Evolutionary conservation across 1,139 yeast genomes (phyloP), one percentile per base, ranked within the genome.

Genomic region (Pneumocystis carinii): DNA sequence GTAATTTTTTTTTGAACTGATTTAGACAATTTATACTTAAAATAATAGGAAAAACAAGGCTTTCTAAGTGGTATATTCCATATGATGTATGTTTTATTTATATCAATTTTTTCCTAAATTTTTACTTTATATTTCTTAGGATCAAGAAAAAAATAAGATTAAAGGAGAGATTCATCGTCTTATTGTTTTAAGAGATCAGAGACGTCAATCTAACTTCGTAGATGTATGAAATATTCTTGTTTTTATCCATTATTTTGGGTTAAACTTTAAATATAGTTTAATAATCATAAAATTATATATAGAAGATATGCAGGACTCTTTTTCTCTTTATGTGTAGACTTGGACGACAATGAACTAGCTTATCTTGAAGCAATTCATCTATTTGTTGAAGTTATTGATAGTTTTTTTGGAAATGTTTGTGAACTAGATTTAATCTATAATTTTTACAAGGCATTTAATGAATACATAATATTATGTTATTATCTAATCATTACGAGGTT

Each of bases 241-340:
- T 41, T 17, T 19, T 48, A 8, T 48, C 24, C 3, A 24, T 24
- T 48, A 24, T 48, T 12, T 24, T 19, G n/a, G 27, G 29, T 24
- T 48, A 27, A 24, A 37, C 8, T n/a, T n/a, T n/a, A 12, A 35
- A 10, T 35, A 41, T 75, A 76, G 73, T 87, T 85, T 71, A 85
- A 86, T 58, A 74, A 78, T 64, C 75, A 81, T 67, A 87, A 87
- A 71, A 77, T 92, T 65, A 90, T 92, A 1, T 92, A 92, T 72
- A 78, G 96, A 68, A 77, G 97, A 66, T 92, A 90, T 72, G 97
- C 97, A 1, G 98, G 98, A 8, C 75, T 92, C 19, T 90, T 85
- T 73, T 90, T 92, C 72, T 83, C 90, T 36, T 81, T 87, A 65
- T 86, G 94, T 63, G 83, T 90, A 14, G 96, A 87, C 68, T 74